Percentiles rank a stretch among this genome's conserved stretches.
phyloP scores from a whole-genome alignment of 768 basidiomycete species.

The Suillus occidentalis region DNA sequence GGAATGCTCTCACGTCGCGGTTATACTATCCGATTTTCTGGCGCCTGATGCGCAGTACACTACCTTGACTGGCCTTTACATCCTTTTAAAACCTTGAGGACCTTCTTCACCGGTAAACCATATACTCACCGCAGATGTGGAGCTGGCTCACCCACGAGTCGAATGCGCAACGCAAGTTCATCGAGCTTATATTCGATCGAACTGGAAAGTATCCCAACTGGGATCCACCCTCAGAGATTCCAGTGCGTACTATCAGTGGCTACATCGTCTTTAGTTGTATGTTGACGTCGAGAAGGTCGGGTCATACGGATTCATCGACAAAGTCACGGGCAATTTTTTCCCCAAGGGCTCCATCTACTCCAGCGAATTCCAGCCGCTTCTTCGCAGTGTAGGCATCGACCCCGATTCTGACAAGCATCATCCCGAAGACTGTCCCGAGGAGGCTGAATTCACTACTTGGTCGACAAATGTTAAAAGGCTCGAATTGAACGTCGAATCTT shows the following conservation, averaged over 20 bases:
- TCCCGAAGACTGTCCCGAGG: not conserved
- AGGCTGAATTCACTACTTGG: not conserved
- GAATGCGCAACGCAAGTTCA: not conserved
- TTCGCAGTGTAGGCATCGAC: not conserved
- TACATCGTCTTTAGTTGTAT: not conserved
- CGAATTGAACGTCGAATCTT: not conserved
- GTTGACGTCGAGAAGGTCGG: not conserved
- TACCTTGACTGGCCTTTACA: not conserved
- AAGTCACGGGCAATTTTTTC: not conserved
- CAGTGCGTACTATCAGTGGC: not conserved
- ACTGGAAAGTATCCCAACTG: slow-evolving; percentile 1
- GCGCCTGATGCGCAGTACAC: not conserved
- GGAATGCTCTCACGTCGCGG: not conserved
- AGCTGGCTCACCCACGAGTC: not conserved
- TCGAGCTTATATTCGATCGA: not conserved
- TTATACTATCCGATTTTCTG: not conserved
- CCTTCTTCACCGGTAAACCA: not conserved
- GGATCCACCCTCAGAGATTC: slow-evolving; percentile 1
- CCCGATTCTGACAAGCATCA: not conserved
- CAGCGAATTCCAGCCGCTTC: not conserved
- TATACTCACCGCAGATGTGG: not conserved
- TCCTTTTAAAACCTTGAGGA: not conserved
- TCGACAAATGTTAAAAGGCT: not conserved
- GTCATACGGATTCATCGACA: not conserved
- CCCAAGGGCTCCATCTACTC: not conserved